Base-by-base conservation (phyloP, 1,284 basidiomycete species). In the Apiotrichum mycotoxinovorans region DNA sequence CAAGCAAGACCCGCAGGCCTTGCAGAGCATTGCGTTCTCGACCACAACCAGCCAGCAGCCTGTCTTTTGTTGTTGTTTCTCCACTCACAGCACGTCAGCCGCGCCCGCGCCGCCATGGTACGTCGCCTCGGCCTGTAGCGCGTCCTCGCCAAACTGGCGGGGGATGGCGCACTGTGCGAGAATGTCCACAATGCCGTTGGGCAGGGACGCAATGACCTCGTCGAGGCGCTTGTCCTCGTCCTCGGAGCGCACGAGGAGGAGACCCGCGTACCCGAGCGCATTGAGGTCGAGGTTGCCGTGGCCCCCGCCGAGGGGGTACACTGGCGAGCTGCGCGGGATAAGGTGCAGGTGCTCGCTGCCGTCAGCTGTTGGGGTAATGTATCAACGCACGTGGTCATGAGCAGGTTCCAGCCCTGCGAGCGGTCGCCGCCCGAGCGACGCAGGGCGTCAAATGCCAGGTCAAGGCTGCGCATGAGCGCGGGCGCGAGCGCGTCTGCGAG, bases 241-340 rank as follows among this genome's bases (percentile, higher is more conserved):
- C 57, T 86, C 83, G 63, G 85, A 89, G 78, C 87, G 89, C 42
- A 89, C 89, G 50, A 94, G 82, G 58, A 93, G 68, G 84, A 89
- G 83, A 2, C 91, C 91, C 15, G 89, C 87, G 70, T 87, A 93
- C n/a, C 88, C 91, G 37, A 92, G 81, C 47, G 90, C 82, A 72
- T 94, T 93, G 35, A 94, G 80, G 64, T 83, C 84, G 43, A 94
- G 72, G 11, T 62, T 51, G 41, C 65, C 61, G 25, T 56, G 54
- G 9, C 58, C 56, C 25, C 56, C 35, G 11, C 63, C 63, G 1
- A 76, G 61, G 1, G 65, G 60, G 67, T 65, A 76, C 0, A 60
- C 60, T 9, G 76, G 74, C 23, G 58, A 23, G 52, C 80, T 80
- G 43, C 91, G 84, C 23, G 91, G 91, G 66, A 93, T 85, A 55